phyloP scores from a whole-genome alignment of 805 yeast species.

The Lipomyces sp. region DNA sequence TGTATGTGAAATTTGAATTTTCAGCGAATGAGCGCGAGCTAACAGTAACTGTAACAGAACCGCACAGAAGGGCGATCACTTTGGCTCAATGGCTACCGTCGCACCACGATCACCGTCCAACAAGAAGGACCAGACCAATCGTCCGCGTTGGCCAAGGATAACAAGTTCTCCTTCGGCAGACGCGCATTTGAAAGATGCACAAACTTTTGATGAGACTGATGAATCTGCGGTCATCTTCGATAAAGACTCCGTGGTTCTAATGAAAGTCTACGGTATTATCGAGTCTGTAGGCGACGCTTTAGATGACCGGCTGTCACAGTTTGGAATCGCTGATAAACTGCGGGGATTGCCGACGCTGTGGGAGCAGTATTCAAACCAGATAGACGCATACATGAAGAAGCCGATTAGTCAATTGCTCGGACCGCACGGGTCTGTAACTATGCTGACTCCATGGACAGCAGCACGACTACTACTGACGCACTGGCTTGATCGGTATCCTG shows the following conservation, averaged over 20 bases:
- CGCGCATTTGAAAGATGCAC: not conserved
- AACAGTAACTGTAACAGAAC: slow-evolving; percentile 2
- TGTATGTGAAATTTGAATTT: not conserved
- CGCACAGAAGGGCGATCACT: not conserved
- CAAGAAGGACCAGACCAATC: not conserved
- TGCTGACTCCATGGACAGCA: not conserved
- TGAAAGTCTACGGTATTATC: slow-evolving; percentile 5
- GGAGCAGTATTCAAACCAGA: not conserved
- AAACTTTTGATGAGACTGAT: slow-evolving; percentile 13
- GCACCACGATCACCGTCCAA: slow-evolving; percentile 1
- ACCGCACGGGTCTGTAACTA: not conserved
- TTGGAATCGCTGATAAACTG: not conserved
- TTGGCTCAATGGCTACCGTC: not conserved
- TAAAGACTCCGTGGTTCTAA: slow-evolving; percentile 22
- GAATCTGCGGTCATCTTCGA: slow-evolving; percentile 22
- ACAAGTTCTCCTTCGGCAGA: slow-evolving; percentile 21
- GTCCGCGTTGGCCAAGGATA: slow-evolving; percentile 7
- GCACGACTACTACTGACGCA: not conserved
- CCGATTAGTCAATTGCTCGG: not conserved
- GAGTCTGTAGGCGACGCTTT: not conserved
- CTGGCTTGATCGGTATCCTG: slow-evolving; percentile 8
- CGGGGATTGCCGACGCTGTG: not conserved
- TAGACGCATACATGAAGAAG: slow-evolving; percentile 1
- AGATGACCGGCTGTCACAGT: not conserved
- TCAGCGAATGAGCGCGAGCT: not conserved